Percentiles rank a stretch among this genome's conserved stretches.
Conservation (phyloP, 495 filamentous ascomycete species). For the Penicillium cataractarum region DNA sequence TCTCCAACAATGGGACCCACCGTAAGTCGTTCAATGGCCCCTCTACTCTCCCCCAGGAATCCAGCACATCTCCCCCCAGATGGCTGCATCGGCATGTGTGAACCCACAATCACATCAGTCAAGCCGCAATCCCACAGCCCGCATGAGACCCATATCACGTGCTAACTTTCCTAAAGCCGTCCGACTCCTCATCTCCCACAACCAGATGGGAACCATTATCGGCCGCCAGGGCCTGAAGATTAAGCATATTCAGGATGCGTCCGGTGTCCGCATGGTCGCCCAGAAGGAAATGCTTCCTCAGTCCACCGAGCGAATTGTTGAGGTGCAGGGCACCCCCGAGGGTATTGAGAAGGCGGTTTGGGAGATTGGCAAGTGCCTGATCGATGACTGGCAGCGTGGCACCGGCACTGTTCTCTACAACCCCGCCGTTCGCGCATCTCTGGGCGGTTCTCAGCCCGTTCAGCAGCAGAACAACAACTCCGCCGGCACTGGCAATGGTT, state of each 20-base stretch:
- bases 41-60: neutral
- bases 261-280: constrained; percentile 96
- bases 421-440: constrained; percentile 82
- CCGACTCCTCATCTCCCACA: constrained; percentile 97
- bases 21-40: constrained; percentile 63
- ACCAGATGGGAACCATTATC: constrained; percentile 99
- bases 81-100: neutral
- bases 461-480: constrained; percentile 27
- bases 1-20: constrained; percentile 85
- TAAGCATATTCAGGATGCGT: constrained; percentile 98
- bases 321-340: constrained; percentile 89
- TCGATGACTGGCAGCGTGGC: constrained; percentile 96
- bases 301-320: constrained; percentile 97
- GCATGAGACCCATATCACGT: neutral
- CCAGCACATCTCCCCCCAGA: neutral
- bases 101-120: neutral
- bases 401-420: constrained; percentile 97
- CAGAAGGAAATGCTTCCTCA: constrained; percentile 99
- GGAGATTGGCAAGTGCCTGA: constrained; percentile 98
- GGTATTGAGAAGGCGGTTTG: constrained; percentile 94
- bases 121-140: neutral
- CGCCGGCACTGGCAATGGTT: constrained; percentile 49
- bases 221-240: constrained; percentile 95
- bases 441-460: constrained; percentile 51
- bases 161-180: constrained; percentile 67